A percentile compares a stretch with the other conserved stretches of the same genome.
phyloP scores from a whole-genome alignment of 73 alveolate genomes.

The Paramecium octaurelia region DNA sequence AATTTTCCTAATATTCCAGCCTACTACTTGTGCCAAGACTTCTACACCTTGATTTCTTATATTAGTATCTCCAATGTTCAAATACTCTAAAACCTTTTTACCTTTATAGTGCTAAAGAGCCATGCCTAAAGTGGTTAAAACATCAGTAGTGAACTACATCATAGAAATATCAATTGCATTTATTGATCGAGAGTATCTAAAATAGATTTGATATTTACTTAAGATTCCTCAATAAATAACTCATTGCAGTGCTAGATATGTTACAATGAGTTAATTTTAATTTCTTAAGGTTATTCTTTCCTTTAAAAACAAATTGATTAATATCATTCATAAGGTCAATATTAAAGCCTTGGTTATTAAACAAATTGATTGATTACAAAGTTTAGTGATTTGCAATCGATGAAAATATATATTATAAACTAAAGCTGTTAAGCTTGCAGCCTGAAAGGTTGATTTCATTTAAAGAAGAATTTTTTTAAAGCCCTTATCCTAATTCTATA shows the following conservation, averaged over 20 bases:
- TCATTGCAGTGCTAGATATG: neutral
- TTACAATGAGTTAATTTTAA: conserved; percentile 29
- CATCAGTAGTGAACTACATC: conserved; percentile 31
- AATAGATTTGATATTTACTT: neutral
- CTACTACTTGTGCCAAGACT: neutral
- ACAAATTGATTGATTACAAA: neutral
- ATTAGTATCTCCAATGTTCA: neutral
- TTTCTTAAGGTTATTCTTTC: neutral
- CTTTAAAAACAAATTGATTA: neutral
- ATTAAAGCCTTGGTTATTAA: conserved; percentile 15
- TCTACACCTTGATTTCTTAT: neutral
- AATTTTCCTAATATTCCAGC: neutral
- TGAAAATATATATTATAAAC: neutral
- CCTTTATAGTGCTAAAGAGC: conserved; percentile 19
- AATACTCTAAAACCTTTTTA: neutral
- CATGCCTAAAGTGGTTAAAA: conserved; percentile 4
- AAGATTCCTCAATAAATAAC: neutral
- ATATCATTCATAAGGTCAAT: conserved; percentile 15
- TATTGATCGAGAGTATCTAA: neutral
- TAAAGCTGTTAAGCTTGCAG: conserved; percentile 10
- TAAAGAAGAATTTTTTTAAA: neutral
- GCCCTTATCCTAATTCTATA: neutral
- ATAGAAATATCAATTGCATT: neutral
- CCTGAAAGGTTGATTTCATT: neutral
- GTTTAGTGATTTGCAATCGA: neutral